These are phyloP conservation scores for Pseudogymnoascus sp. DNA, from an alignment of 2,329 filamentous ascomycete genomes.

Conservation along the genomic window DNA sequence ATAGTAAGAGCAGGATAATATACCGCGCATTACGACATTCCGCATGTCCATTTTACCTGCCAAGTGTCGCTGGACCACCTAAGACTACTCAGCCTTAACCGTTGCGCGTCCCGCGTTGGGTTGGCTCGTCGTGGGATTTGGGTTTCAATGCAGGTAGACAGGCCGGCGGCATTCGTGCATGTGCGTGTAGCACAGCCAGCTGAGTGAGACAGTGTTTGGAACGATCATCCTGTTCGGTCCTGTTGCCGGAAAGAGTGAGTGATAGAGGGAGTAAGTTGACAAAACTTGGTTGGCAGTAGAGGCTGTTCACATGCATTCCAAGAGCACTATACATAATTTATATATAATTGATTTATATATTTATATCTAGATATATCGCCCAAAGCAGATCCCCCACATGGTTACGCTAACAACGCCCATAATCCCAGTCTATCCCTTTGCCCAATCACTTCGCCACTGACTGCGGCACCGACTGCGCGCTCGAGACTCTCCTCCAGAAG, in stretches of 20 bases:
- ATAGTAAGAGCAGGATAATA: neutral
- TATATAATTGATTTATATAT: neutral
- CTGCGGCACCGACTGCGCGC: constrained; percentile 31
- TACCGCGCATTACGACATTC: neutral
- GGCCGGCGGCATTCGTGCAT: neutral
- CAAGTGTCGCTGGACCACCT: neutral
- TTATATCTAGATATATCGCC: neutral
- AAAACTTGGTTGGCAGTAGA: neutral
- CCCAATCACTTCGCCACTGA: neutral
- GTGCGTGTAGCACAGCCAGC: neutral
- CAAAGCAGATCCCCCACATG: neutral
- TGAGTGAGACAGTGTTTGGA: neutral
- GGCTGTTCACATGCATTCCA: neutral
- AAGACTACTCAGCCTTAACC: neutral
- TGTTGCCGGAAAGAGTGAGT: neutral
- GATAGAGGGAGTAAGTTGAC: neutral
- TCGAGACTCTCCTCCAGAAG: constrained; percentile 56
- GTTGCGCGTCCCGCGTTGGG: neutral
- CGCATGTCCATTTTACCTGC: neutral
- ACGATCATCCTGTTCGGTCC: neutral
- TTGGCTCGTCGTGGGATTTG: neutral
- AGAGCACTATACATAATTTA: neutral
- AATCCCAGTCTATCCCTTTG: neutral
- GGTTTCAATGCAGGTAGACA: neutral
- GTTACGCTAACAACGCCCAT: neutral